Base-by-base conservation (phyloP, 768 basidiomycete genomes). In the Pholiota microspora region DNA sequence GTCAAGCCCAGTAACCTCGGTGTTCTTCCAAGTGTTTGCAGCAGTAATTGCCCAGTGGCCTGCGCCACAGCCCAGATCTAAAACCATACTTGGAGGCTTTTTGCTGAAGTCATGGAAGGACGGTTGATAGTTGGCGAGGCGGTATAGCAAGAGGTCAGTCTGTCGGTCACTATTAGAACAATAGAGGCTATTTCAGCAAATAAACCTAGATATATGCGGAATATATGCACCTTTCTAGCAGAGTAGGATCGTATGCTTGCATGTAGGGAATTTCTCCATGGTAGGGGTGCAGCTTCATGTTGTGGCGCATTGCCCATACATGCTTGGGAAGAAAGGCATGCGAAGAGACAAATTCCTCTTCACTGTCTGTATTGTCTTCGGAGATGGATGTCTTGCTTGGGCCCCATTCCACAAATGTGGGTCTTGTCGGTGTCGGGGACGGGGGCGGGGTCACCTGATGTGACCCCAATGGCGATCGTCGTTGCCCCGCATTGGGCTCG, bases 41-140 rank as follows among this genome's bases (percentile, higher is more conserved):
- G 89, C 84, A 45, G 84, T 74, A 0, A 82, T 55, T 4, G 84
- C 73, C 91, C 91, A 93, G 45, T 78, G 64, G 0, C 89, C 89
- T 45, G 78, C 60, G 9, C 91, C 90, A 65, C 89, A 92, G 2
- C 91, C 91, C 10, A 93, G 69, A 62, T 92, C 90, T 6, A 93
- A 77, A 21, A 86, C 83, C 10, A 73, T 70, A 0, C 68, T 64
- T 1, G 88, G 85, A 0, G 76, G 73, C n/a, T 69, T 69, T 21
- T 74, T 73, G 31, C 73, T 64, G 56, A 77, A 79, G 55, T 78
- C 69, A 53, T 81, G 75, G 62, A 92, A 91, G 0, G 83, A 81
- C 0, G 89, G 88, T 0, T 79, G 77, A 4, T 74, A 75, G 2
- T 73, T 71, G 40, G 73, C 79, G 13, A 92, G 73, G n/a, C 79